Base-by-base conservation (phyloP, 2,329 filamentous ascomycete species). In the Parastagonospora nodorum region DNA sequence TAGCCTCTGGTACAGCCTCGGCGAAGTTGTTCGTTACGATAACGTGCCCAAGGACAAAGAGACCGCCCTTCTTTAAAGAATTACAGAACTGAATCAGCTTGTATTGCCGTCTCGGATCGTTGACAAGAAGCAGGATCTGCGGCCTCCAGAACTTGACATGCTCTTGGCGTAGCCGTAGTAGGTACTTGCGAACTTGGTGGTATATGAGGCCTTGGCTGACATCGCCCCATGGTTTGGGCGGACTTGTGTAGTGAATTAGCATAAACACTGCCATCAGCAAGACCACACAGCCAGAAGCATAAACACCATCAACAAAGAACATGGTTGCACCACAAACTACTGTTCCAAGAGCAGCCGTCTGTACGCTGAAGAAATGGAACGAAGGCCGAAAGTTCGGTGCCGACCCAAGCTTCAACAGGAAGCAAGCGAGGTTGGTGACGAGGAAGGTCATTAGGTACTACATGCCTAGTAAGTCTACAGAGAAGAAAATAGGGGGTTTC, bases 61-160 rank as follows among this genome's bases (percentile, higher is more conserved):
- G 73, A 0, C 86, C 87, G 0, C 91, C 92, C 66, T 96, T 96
- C 70, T 96, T 96, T 69, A 96, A 77, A 0, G 90, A 92, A 70
- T 96, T 96, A 74, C 91, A 96, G 61, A 96, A 96, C 51, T 92
- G 89, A 2, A 96, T 93, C 35, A 96, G 81, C 36, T 89, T 87
- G 45, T 89, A 91, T 68, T 94, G 89, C 5, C 82, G 83, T n/a
- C 91, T 82, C 4, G 90, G 88, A 63, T 94, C 85, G 67, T 93
- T 94, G 57, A 94, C 85, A 45, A 96, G 83, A 0, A 96, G 80
- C 41, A 96, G 83, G 37, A 96, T 92, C 58, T 95, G 91, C 0
- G 91, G 91, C 44, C 91, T 82, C 91, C 92, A 96, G 69, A 95
- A 96, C 66, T 96, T 96, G 72, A 96, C 92, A 68, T 96, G 91